Evolutionary conservation across 768 basidiomycete genomes (phyloP).

Genomic region (Phylloporus sp.): DNA sequence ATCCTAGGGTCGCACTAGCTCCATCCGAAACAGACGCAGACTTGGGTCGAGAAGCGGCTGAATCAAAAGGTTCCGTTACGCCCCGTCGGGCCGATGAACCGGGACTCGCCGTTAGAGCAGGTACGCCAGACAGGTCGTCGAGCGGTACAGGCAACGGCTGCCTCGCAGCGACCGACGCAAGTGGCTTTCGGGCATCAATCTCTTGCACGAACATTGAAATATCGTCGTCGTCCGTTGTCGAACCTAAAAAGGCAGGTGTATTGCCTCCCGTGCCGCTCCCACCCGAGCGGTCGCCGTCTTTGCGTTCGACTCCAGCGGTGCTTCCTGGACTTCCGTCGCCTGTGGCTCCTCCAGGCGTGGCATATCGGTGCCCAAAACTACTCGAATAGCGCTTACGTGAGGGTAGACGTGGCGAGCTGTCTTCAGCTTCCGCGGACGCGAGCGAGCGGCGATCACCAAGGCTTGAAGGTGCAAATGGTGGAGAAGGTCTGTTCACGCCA

Average conservation of each 20-base stretch:
- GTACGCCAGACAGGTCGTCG: not conserved
- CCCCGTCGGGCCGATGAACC: constrained; percentile 1
- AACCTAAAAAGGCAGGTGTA: constrained; percentile 41
- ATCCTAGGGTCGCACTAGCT: constrained; percentile 2
- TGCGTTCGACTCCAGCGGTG: constrained; percentile 12
- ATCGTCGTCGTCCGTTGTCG: constrained; percentile 65
- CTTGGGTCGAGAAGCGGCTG: constrained; percentile 1
- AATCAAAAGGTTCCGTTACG: not conserved
- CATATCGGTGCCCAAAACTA: constrained; percentile 71
- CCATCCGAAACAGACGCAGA: constrained; percentile 1
- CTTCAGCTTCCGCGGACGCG: constrained; percentile 34
- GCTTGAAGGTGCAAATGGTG: constrained; percentile 40
- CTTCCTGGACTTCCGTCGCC: constrained; percentile 33
- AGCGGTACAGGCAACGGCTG: constrained; percentile 3
- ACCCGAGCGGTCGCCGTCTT: constrained; percentile 18
- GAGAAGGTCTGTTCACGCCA: constrained; percentile 32
- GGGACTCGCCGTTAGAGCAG: constrained; percentile 4
- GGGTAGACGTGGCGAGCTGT: constrained; percentile 24
- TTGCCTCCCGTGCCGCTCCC: constrained; percentile 19
- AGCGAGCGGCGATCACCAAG: constrained; percentile 39
- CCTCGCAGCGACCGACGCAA: constrained; percentile 29
- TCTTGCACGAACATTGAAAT: constrained; percentile 75
- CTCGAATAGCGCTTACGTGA: constrained; percentile 66
- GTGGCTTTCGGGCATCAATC: constrained; percentile 65
- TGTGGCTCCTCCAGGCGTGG: constrained; percentile 37